Percentiles rank a stretch among this genome's conserved stretches.
phyloP scores from a whole-genome alignment of 2,329 filamentous ascomycete species.

The Daldinia eschscholtzii region DNA sequence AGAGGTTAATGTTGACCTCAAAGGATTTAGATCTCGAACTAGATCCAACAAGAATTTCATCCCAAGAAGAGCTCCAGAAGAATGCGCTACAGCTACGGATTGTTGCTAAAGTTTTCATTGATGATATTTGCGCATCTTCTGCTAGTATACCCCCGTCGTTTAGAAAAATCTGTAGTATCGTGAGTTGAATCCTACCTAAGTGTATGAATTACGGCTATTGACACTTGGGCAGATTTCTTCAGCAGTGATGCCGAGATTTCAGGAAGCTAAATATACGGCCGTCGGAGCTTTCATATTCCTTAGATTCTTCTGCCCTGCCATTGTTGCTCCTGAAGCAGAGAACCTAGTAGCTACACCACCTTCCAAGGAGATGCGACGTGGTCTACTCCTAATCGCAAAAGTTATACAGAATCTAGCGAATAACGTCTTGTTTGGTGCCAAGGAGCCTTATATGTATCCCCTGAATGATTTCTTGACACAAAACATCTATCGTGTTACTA shows the following conservation, averaged over 20 bases:
- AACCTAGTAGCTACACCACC: conserved; percentile 71
- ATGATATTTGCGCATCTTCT: conserved; percentile 75
- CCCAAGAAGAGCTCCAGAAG: conserved; percentile 72
- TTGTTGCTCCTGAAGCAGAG: conserved; percentile 76
- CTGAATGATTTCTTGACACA: conserved; percentile 76
- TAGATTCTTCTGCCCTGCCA: conserved; percentile 79
- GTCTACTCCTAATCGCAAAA: conserved; percentile 76
- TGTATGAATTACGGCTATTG: conserved; percentile 16
- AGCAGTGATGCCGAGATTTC: conserved; percentile 73
- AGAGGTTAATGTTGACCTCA: conserved; percentile 74
- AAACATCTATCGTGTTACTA: conserved; percentile 76
- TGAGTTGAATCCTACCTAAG: conserved; percentile 54
- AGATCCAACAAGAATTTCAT: conserved; percentile 71
- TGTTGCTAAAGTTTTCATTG: conserved; percentile 78
- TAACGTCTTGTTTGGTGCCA: conserved; percentile 78
- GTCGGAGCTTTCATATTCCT: conserved; percentile 79
- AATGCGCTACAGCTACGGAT: conserved; percentile 75
- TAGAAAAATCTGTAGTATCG: conserved; percentile 75
- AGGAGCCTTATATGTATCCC: conserved; percentile 79
- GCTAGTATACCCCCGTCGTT: conserved; percentile 73
- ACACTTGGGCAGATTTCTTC: conserved; percentile 64
- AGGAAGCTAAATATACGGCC: conserved; percentile 78
- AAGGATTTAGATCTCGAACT: conserved; percentile 77
- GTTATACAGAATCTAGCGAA: conserved; percentile 79
- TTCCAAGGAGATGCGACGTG: conserved; percentile 77